Base-by-base conservation (phyloP, 1,284 basidiomycete genomes). In the Ceratobasidium sp. region DNA sequence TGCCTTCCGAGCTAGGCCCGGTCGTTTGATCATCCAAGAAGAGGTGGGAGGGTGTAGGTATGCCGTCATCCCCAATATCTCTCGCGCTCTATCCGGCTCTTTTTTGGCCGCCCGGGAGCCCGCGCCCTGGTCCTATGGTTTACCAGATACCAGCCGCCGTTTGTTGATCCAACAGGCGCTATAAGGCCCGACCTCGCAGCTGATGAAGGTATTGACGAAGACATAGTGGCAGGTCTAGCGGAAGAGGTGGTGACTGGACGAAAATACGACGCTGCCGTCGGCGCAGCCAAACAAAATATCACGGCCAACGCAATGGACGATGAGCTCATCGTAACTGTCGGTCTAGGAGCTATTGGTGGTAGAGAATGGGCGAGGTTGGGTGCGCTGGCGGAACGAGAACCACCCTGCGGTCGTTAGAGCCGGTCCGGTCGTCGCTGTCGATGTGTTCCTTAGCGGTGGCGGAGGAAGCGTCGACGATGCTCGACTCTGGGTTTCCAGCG, bases 371-470 rank as follows among this genome's bases (percentile, higher is more conserved):
- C 1, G 6, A 47, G 47, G 33, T 67, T 67, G 10, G 65, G 49
- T 15, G 65, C 49, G 49, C 26, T 5, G 65, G 65, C 37, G 61
- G 61, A 13, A 33, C 20, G 61, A 33, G 61, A 63, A 1, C 61
- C 61, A 15, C 31, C 45, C 37, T n/a, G n/a, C n/a, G n/a, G 61
- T 63, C 61, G 61, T 37, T 45, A 63, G n/a, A 11, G 61, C 35
- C n/a, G 61, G 20, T n/a, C n/a, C n/a, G n/a, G n/a, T n/a, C n/a
- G n/a, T n/a, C n/a, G n/a, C n/a, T n/a, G n/a, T n/a, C 49, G 23
- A 53, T 11, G 49, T 17, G 31, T 63, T 56, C 28, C 54, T 56
- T 17, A 31, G 61, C 20, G 61, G 28, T 20, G 61, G 61, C 10
- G 61, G 45, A 6, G 61, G 39, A 5, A 23, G 23, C 61, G 39